Percentiles rank a stretch among this genome's conserved stretches.
Evolutionary conservation across 2,329 filamentous ascomycete genomes (phyloP).

Genomic region (Hortaea werneckii): DNA sequence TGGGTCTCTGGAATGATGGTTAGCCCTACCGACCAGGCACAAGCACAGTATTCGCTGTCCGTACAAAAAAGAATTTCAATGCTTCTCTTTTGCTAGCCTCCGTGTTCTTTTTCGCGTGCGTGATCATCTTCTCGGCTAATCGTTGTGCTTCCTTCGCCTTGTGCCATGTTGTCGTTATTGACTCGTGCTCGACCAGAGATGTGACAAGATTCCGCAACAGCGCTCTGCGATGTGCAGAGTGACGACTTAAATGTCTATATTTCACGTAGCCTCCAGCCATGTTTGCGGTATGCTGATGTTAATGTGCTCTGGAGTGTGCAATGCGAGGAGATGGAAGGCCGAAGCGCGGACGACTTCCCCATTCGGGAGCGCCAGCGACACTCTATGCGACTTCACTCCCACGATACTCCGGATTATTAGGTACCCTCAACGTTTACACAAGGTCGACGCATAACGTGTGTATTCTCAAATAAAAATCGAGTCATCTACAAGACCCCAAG

Average conservation of each 20-base stretch:
- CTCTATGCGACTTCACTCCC: not conserved
- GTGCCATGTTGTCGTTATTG: constrained; percentile 87
- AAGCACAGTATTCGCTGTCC: not conserved
- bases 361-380: not conserved
- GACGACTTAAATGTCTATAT: constrained; percentile 79
- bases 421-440: too few relatives aligned
- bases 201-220: constrained; percentile 93
- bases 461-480: too few relatives aligned
- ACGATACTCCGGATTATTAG: too few relatives aligned
- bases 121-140: constrained; percentile 88
- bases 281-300: constrained; percentile 8
- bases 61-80: constrained; percentile 67
- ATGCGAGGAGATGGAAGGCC: not conserved
- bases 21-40: constrained; percentile 5
- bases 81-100: constrained; percentile 67
- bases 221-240: constrained; percentile 79
- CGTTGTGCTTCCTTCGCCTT: constrained; percentile 97
- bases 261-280: constrained; percentile 85
- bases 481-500: too few relatives aligned
- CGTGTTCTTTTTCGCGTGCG: constrained; percentile 85
- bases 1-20: constrained; percentile 46
- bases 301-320: not conserved
- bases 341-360: not conserved
- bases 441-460: too few relatives aligned
- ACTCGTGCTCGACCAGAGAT: constrained; percentile 84